Base-by-base conservation (phyloP, 2,329 filamentous ascomycete genomes). In the Neonectria magnoliae region DNA sequence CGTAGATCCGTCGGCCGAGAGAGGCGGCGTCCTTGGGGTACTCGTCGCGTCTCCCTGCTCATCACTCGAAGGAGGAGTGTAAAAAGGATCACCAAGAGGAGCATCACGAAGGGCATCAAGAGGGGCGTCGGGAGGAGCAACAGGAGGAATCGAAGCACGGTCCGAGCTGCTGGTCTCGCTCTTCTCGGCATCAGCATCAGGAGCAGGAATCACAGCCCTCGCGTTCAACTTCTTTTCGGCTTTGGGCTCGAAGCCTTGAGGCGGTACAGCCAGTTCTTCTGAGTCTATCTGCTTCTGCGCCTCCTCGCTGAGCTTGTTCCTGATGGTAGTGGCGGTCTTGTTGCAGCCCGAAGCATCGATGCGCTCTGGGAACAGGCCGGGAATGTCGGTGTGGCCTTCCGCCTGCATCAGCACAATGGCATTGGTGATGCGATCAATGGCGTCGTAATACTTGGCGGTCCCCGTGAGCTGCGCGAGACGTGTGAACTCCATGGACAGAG, bases 401-500 rank as follows among this genome's bases (percentile, higher is more conserved):
- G 89, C 87, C 80, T 97, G 93, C 80, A 90, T 88, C 56, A 90
- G 87, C 66, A 94, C 87, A 27, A 98, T 84, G 8, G 90, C 90
- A 75, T 97, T 84, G 18, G 93, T 97, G 72, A 98, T 92, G 64
- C 94, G 90, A 53, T 93, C 92, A 65, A 97, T 85, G 16, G 93
- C 94, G 80, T 97, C 94, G 75, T 97, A 98, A 80, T 97, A 98
- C 76, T 90, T 94, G 70, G 90, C 80, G 64, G 95, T 84, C 62
- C 89, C 88, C 0, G 94, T 97, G 67, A 98, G 82, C 78, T 98
- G 94, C 9, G 94, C 92, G 48, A 98, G 84, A 16, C 93, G 88
- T 1, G 93, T 97, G 77, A 98, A 97, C 77, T 98, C 94, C 83
- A 98, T 85, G 9, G 90, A 90, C 67, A 98, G 82, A 11, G 92